Evolutionary conservation across 2,329 filamentous ascomycete species (phyloP).

Genomic region (Colletotrichum spaethianum): DNA sequence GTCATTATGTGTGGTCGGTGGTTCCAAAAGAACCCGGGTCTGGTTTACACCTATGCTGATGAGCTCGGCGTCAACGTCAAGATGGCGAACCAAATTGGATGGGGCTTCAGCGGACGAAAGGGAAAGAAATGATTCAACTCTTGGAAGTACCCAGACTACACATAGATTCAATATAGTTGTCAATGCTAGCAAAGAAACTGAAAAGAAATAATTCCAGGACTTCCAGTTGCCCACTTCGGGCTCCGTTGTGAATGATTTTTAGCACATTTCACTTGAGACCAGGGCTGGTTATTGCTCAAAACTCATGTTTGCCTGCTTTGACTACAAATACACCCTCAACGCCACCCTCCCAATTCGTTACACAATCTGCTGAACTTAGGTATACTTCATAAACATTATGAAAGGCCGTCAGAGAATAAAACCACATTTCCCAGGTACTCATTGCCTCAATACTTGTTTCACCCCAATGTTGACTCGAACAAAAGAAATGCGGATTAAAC

Average conservation of each 20-base stretch:
- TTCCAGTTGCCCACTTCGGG: neutral
- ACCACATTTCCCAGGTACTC: neutral
- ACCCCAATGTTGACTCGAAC: neutral
- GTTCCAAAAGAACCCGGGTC: conserved; percentile 72
- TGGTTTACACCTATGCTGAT: conserved; percentile 70
- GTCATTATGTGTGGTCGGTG: conserved; percentile 63
- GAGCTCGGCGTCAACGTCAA: conserved; percentile 63
- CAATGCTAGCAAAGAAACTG: neutral
- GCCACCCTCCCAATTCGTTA: neutral
- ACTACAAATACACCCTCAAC: conserved; percentile 18
- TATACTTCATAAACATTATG: conserved; percentile 16
- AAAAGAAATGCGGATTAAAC: conserved; percentile 53
- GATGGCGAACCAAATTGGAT: conserved; percentile 68
- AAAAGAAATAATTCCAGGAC: neutral
- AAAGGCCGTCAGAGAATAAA: neutral
- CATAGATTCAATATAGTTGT: neutral
- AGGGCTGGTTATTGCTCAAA: conserved; percentile 1
- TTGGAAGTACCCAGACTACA: no score
- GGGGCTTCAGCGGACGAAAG: conserved; percentile 64
- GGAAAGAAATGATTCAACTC: neutral
- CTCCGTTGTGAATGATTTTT: neutral
- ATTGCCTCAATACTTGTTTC: neutral
- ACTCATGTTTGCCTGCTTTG: conserved; percentile 25
- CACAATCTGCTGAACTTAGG: neutral
- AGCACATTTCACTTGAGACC: neutral